Conservation (phyloP, 2,329 filamentous ascomycete species). For the Fusarium anthophilum region DNA sequence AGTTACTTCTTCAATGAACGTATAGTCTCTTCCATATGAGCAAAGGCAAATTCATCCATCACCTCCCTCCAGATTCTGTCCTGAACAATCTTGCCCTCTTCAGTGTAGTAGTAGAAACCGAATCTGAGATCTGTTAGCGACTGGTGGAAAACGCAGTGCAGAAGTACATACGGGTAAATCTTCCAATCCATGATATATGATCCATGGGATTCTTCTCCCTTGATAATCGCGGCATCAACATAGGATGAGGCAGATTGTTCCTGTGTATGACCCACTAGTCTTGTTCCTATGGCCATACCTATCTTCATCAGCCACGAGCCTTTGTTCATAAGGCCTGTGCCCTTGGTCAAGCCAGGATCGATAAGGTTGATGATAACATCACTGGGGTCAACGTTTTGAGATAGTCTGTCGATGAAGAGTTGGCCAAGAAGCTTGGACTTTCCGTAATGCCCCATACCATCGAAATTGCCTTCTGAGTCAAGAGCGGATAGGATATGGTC, state of each 20-base stretch:
- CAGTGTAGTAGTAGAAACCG: not conserved
- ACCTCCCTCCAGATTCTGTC: not conserved
- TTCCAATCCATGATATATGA: constrained; percentile 6
- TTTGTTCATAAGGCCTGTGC: not conserved
- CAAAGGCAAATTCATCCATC: constrained; percentile 9
- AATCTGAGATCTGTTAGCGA: not conserved
- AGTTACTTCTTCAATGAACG: not conserved
- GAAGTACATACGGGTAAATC: not conserved
- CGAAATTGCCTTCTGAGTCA: not conserved
- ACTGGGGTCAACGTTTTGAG: not conserved
- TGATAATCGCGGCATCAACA: not conserved
- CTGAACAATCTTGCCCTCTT: not conserved
- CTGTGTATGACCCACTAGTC: not conserved
- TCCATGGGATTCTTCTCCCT: not conserved
- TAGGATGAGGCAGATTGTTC: not conserved
- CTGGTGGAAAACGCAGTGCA: rapidly evolving
- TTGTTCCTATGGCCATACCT: not conserved
- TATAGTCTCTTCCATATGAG: not conserved
- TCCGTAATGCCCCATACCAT: not conserved
- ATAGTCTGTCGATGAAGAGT: not conserved
- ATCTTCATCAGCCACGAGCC: not conserved
- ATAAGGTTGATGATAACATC: constrained; percentile 1
- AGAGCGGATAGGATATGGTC: not conserved
- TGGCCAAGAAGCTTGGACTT: not conserved
- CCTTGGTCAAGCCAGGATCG: constrained; percentile 1